phyloP scores from a whole-genome alignment of 768 basidiomycete species.

The Daedaleopsis nitida region DNA sequence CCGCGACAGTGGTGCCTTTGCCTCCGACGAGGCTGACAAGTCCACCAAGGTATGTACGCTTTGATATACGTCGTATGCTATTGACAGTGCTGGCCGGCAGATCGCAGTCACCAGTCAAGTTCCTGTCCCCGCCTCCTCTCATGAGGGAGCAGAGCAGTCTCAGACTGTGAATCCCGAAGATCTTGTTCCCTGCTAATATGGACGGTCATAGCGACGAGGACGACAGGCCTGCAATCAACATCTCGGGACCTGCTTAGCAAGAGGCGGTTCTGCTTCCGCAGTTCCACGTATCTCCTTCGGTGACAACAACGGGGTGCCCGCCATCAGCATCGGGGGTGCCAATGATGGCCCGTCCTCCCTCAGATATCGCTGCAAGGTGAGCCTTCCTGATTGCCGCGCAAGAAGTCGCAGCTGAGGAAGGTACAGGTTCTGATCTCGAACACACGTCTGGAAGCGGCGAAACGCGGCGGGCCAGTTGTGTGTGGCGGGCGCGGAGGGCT shows the following conservation, averaged over 20 bases:
- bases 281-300: conserved; percentile 34
- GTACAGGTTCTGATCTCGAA: conserved; percentile 14
- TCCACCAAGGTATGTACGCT: conserved; percentile 72
- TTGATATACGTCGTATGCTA: neutral
- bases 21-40: conserved; percentile 92
- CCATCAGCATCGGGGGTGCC: conserved; percentile 22
- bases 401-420: conserved; percentile 9
- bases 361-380: conserved; percentile 20
- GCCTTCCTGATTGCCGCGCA: neutral
- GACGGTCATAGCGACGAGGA: conserved; percentile 27
- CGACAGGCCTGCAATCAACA: conserved; percentile 25
- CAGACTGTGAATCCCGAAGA: conserved; percentile 52
- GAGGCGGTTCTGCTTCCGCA: neutral
- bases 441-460: conserved; percentile 20
- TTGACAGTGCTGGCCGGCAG: conserved; percentile 2
- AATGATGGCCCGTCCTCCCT: conserved; percentile 16
- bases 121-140: neutral
- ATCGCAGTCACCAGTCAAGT: neutral
- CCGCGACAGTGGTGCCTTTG: conserved; percentile 91
- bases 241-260: conserved; percentile 9
- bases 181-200: conserved; percentile 37
- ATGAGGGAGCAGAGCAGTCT: neutral
- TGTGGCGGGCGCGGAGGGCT: conserved; percentile 80
- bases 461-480: conserved; percentile 51
- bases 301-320: conserved; percentile 23